Conservation (phyloP, 805 yeast species). For the Kodamaea lidongshanica region DNA sequence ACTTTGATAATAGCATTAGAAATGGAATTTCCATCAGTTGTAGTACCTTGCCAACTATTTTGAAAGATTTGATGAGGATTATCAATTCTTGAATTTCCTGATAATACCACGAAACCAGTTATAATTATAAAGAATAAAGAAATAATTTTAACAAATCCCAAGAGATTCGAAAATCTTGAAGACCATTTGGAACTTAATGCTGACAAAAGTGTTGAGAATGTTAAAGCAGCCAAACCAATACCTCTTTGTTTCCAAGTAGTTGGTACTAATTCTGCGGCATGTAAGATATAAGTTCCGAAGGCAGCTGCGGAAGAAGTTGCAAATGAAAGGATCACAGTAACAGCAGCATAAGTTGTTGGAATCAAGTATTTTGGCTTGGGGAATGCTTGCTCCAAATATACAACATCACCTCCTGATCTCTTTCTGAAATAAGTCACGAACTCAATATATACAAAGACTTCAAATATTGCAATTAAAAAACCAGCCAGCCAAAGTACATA, state of each 20-base stretch:
- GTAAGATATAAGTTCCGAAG: constrained; percentile 27
- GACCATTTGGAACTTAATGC: constrained; percentile 23
- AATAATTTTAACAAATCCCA: constrained; percentile 32
- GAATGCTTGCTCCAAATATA: constrained; percentile 33
- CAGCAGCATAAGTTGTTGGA: constrained; percentile 35
- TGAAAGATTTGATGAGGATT: constrained; percentile 29
- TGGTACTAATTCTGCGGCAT: constrained; percentile 25
- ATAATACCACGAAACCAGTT: constrained; percentile 31
- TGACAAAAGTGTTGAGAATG: constrained; percentile 17
- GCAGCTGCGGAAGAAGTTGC: constrained; percentile 32
- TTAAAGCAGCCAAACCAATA: constrained; percentile 27
- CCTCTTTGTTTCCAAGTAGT: constrained; percentile 34
- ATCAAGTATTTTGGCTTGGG: constrained; percentile 29
- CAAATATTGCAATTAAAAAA: constrained; percentile 32
- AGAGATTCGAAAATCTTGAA: constrained; percentile 23
- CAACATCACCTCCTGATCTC: constrained; percentile 36
- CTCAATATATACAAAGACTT: constrained; percentile 35
- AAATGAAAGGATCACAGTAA: constrained; percentile 31
- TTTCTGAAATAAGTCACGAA: constrained; percentile 33
- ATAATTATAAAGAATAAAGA: constrained; percentile 28
- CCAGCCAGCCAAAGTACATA: constrained; percentile 41
- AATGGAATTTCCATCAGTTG: constrained; percentile 37
- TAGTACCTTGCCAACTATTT: constrained; percentile 36
- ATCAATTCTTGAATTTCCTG: constrained; percentile 29
- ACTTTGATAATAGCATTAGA: constrained; percentile 40